A percentile compares a stretch with the other conserved stretches of the same genome.
Evolutionary conservation across 1,139 yeast genomes (phyloP).

Genomic region (Meyerozyma guilliermondii): DNA sequence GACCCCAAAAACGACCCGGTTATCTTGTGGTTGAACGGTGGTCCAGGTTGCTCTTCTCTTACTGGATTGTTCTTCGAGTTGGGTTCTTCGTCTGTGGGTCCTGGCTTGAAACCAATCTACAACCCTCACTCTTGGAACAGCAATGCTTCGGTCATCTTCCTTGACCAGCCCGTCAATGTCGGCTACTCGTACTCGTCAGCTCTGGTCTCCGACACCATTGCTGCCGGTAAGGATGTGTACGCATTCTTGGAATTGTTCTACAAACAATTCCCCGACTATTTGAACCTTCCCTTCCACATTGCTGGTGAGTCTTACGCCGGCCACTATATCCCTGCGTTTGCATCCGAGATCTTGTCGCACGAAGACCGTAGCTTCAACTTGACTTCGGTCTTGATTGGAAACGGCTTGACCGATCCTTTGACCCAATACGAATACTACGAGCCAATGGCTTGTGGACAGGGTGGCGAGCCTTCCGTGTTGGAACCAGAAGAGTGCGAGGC

Average conservation of each 20-base stretch:
- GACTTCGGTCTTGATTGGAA: constrained; percentile 87
- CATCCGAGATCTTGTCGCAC: constrained; percentile 78
- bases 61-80: constrained; percentile 90
- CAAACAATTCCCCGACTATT: constrained; percentile 84
- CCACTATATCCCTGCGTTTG: constrained; percentile 92
- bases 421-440: constrained; percentile 84
- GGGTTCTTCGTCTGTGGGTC: constrained; percentile 76
- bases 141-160: constrained; percentile 84
- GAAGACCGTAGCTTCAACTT: constrained; percentile 75
- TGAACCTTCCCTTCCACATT: constrained; percentile 74
- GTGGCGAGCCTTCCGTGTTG: constrained; percentile 81
- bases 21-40: constrained; percentile 85
- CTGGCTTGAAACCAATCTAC: constrained; percentile 61
- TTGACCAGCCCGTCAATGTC: constrained; percentile 93
- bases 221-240: constrained; percentile 91
- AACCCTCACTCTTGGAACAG: constrained; percentile 86
- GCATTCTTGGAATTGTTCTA: constrained; percentile 89
- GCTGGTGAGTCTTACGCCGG: constrained; percentile 99
- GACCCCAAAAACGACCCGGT: constrained; percentile 85
- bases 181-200: constrained; percentile 78
- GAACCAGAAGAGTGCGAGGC: constrained; percentile 73
- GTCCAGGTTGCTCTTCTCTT: constrained; percentile 87
- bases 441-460: constrained; percentile 97
- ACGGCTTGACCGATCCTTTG: constrained; percentile 91
- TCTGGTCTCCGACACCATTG: constrained; percentile 67